A percentile compares a stretch with the other conserved stretches of the same genome.
Evolutionary conservation across 2,329 filamentous ascomycete species (phyloP).

Genomic region (Pseudocercospora vitis): DNA sequence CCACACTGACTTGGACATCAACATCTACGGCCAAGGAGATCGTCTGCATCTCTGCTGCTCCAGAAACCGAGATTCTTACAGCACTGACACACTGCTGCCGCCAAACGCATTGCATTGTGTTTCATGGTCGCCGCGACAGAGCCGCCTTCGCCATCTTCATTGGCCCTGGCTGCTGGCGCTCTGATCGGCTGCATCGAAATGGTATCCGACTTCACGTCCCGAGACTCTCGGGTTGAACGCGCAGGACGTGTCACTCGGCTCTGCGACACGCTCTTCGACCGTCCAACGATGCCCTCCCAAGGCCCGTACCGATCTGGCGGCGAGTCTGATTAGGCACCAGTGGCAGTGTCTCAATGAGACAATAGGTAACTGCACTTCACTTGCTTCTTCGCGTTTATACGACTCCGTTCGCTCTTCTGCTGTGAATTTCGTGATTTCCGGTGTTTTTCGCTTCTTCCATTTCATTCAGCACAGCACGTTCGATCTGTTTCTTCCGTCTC

Average conservation of each 20-base stretch:
- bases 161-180: constrained; percentile 1
- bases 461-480: neutral
- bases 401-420: neutral
- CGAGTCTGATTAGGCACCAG: constrained; percentile 7
- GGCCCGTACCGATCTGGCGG: too few relatives aligned
- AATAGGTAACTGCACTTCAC: constrained; percentile 1
- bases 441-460: neutral
- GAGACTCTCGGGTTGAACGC: neutral
- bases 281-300: constrained; percentile 5
- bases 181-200: neutral
- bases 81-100: neutral
- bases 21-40: too few relatives aligned
- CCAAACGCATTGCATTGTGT: neutral
- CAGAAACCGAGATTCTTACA: neutral
- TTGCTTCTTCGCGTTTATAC: neutral
- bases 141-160: neutral
- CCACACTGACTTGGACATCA: too few relatives aligned
- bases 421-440: neutral
- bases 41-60: too few relatives aligned
- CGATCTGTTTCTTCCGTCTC: neutral
- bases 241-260: neutral
- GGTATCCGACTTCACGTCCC: constrained; percentile 2
- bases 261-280: neutral
- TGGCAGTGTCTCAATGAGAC: constrained; percentile 8
- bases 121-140: neutral